Base-by-base conservation (phyloP, 192 early-diverging fungal species). In the Phycomyces nitens region DNA sequence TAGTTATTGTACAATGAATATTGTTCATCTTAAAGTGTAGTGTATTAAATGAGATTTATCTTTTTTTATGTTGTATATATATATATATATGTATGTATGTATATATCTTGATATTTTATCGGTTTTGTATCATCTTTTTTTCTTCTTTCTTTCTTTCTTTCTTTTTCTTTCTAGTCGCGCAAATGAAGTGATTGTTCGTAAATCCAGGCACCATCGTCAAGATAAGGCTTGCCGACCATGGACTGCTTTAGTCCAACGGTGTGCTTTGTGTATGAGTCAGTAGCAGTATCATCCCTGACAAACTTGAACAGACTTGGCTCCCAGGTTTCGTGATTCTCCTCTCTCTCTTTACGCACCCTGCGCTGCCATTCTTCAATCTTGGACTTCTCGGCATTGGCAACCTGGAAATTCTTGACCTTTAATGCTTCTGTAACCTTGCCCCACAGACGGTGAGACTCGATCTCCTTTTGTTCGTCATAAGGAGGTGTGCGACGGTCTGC, bases 371-470 rank as follows among this genome's bases (percentile, higher is more conserved):
- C 83, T 65, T 90, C 89, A 16, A 90, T 86, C 50, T 71, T 77
- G 10, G 83, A 75, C 69, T 92, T 92, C 60, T 88, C 80, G 21
- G 65, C 71, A 21, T 85, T 87, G 1, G 90, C 90, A 0, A 73
- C 64, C 16, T 82, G 71, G 63, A 85, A 92, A 69, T 90, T 80
- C 56, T 82, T 85, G 34, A 69, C 69, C 42, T 77, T 80, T 47
- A 92, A 75, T 1, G 90, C 87, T 27, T 87, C 76, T 0, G 87
- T 76, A 16, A 89, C 86, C 49, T 69, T 64, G 21, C 81, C 73
- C 90, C 90, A 92, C 21, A 92, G 78, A 27, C 75, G 76, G 58
- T 85, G 87, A 52, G 86, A 86, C 60, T 92, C 90, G 18, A 87
- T 64, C 27, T 74, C 70, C 20, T 78, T 73, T 77, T 89, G 86